Evolutionary conservation across 2,329 filamentous ascomycete genomes (phyloP).

Genomic region (Sporothrix euskadiensis): DNA sequence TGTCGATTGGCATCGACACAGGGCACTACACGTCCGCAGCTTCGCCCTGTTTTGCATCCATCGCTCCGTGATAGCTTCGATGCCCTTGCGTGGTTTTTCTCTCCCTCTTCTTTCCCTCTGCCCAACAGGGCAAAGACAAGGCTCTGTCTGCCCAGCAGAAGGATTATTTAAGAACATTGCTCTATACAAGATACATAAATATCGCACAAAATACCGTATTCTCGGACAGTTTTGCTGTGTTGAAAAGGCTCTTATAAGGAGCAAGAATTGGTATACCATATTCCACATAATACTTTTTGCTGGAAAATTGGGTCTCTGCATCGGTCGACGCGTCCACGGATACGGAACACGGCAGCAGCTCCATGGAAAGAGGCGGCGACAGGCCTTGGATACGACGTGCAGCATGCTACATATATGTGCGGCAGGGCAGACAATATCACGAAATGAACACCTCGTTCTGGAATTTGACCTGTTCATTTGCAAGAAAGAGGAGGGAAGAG

Average conservation of each 20-base stretch:
- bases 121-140: background rate
- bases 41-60: constrained; percentile 7
- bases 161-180: background rate
- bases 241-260: background rate
- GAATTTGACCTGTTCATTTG: background rate
- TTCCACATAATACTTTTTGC: background rate
- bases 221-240: background rate
- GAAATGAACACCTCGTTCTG: background rate
- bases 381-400: background rate
- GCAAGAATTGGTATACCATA: background rate
- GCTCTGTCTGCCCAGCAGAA: background rate
- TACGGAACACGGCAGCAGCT: background rate
- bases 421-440: background rate
- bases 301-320: background rate
- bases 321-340: background rate
- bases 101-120: background rate
- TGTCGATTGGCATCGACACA: background rate
- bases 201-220: background rate
- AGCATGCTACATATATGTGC: constrained; percentile 15
- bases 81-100: background rate
- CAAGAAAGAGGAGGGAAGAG: background rate
- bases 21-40: background rate
- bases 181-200: background rate
- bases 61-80: constrained; percentile 9
- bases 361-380: background rate